These are phyloP conservation scores for Phytophthora tentaculata DNA, from an alignment of 352 stramenopile genomes.

Conservation along the genomic window DNA sequence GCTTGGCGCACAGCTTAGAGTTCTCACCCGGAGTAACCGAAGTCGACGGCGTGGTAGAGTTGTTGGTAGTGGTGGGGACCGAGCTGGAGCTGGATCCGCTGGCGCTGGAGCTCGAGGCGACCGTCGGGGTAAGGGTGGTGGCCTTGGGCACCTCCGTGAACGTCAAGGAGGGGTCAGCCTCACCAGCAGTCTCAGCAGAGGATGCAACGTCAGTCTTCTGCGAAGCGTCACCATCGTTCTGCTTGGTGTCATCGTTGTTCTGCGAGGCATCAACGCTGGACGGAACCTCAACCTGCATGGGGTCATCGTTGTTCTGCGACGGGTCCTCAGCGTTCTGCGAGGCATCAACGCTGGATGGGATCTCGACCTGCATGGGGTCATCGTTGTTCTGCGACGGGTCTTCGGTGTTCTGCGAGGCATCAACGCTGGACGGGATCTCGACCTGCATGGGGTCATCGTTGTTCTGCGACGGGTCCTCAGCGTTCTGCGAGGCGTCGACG, in stretches of 20 bases:
- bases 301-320: too few relatives aligned
- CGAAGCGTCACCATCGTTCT: slow-evolving; percentile 5
- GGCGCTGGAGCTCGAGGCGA: slow-evolving; percentile 11
- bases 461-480: background rate
- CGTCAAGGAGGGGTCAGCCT: slow-evolving; percentile 12
- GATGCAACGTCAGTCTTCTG: slow-evolving; percentile 15
- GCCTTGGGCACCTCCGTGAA: slow-evolving; percentile 9
- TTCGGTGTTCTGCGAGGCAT: background rate
- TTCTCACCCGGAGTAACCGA: slow-evolving; percentile 17
- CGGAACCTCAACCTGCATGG: too few relatives aligned
- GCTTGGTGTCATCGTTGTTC: slow-evolving; percentile 14
- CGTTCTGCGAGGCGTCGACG: background rate
- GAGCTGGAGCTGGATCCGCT: slow-evolving; percentile 8
- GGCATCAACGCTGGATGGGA: too few relatives aligned
- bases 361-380: background rate
- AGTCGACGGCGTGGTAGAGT: slow-evolving; percentile 16
- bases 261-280: background rate
- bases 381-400: background rate
- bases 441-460: background rate
- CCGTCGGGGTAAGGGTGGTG: slow-evolving; percentile 4
- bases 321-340: too few relatives aligned
- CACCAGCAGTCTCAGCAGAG: background rate
- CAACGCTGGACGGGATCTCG: background rate
- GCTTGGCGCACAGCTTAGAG: slow-evolving; percentile 49
- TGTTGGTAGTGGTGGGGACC: slow-evolving; percentile 6